phyloP scores from a whole-genome alignment of 768 basidiomycete species.

The Paxillus involutus region DNA sequence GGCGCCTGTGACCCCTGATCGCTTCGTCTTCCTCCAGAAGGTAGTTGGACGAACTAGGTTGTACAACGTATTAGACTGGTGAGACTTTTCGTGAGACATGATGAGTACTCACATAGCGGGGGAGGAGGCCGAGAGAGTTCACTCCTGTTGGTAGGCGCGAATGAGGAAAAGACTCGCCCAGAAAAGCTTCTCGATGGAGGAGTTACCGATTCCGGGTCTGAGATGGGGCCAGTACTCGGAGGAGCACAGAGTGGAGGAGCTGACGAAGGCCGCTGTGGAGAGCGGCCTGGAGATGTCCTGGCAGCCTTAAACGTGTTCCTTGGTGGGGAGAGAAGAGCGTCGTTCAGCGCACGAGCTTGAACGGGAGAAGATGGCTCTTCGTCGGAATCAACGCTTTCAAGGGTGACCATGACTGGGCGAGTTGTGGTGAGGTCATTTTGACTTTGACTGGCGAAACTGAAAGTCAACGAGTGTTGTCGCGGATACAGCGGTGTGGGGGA shows the following conservation, averaged over 20 bases:
- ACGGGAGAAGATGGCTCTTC: constrained; percentile 26
- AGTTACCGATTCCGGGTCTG: background rate
- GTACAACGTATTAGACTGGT: background rate
- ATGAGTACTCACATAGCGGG: constrained; percentile 53
- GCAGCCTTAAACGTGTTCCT: constrained; percentile 26
- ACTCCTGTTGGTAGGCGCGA: constrained; percentile 17
- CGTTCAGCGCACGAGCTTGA: constrained; percentile 18
- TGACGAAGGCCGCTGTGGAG: constrained; percentile 16
- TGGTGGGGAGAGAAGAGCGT: constrained; percentile 25
- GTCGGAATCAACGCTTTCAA: constrained; percentile 27
- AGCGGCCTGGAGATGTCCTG: constrained; percentile 3
- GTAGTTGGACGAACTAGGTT: constrained; percentile 73
- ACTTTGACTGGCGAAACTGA: constrained; percentile 32
- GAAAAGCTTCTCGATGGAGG: constrained; percentile 7
- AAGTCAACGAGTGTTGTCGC: constrained; percentile 20
- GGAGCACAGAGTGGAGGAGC: constrained; percentile 20
- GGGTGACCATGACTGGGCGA: constrained; percentile 31
- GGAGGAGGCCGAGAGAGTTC: constrained; percentile 62
- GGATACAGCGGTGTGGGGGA: constrained; percentile 30
- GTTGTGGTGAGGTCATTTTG: constrained; percentile 20
- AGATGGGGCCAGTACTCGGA: background rate
- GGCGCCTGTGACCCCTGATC: constrained; percentile 68
- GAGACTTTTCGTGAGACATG: background rate
- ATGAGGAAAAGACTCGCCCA: constrained; percentile 16
- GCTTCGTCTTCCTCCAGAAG: constrained; percentile 74